phyloP scores from a whole-genome alignment of 73 alveolate species.

The Paraurostyla sp. region DNA sequence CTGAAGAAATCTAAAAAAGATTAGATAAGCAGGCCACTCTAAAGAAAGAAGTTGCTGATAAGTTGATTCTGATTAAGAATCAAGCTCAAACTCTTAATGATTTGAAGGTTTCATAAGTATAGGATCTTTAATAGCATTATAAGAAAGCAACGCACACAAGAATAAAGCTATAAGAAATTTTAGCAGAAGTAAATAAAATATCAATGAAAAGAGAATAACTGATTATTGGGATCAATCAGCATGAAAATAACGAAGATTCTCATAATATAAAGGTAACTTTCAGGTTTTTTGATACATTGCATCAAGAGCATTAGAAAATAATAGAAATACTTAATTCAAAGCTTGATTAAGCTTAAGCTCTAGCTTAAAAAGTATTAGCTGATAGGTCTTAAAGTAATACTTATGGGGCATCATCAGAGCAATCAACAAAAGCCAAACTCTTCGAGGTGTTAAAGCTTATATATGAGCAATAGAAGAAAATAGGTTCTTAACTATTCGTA shows the following conservation, averaged over 20 bases:
- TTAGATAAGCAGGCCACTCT: neutral
- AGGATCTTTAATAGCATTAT: neutral
- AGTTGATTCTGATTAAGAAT: neutral
- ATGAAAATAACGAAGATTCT: neutral
- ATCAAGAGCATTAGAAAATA: neutral
- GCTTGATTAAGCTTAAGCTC: neutral
- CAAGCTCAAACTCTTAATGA: neutral
- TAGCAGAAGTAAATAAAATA: neutral
- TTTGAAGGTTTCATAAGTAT: neutral
- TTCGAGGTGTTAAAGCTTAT: neutral
- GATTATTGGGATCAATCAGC: neutral
- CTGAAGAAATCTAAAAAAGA: neutral
- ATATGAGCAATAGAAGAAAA: neutral
- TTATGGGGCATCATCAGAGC: neutral
- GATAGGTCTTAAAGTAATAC: neutral
- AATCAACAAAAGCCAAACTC: neutral
- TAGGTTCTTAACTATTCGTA: neutral
- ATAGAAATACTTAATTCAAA: neutral
- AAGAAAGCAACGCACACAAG: neutral
- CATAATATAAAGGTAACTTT: neutral
- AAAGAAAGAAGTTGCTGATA: neutral
- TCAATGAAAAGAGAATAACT: neutral
- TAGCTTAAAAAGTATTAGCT: neutral
- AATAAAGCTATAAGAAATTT: neutral
- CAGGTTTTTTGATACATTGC: neutral